These are phyloP conservation scores for Claviceps sp. DNA, from an alignment of 2,329 filamentous ascomycete genomes.

Conservation along the genomic window DNA sequence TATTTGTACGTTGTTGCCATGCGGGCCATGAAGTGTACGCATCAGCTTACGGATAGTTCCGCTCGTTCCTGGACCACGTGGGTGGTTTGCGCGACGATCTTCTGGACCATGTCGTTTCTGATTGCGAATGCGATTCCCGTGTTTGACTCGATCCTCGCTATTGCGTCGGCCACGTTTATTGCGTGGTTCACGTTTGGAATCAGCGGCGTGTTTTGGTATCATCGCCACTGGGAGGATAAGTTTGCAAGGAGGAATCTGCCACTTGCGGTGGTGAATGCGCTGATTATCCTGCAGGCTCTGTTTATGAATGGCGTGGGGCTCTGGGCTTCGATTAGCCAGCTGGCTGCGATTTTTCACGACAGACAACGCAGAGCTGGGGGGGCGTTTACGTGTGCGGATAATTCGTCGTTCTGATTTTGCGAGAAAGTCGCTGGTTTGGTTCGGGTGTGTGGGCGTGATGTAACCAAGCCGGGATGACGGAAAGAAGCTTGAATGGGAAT, in stretches of 20 bases:
- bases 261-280: conserved; percentile 12
- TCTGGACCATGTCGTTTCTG: conserved; percentile 22
- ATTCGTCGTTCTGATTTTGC: conserved; percentile 19
- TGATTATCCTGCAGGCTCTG: conserved; percentile 18
- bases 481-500: too few relatives aligned
- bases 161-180: conserved; percentile 23
- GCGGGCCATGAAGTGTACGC: conserved; percentile 13
- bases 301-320: conserved; percentile 23
- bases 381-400: conserved; percentile 21
- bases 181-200: conserved; percentile 23
- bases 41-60: conserved; percentile 20
- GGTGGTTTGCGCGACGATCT: conserved; percentile 19
- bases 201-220: conserved; percentile 22
- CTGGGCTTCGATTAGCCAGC: conserved; percentile 20
- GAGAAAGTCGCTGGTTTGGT: too few relatives aligned
- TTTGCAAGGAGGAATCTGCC: conserved; percentile 1
- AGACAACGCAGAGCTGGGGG: conserved; percentile 13
- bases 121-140: conserved; percentile 24
- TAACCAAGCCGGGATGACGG: too few relatives aligned
- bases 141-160: conserved; percentile 24
- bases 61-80: conserved; percentile 22
- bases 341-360: conserved; percentile 15
- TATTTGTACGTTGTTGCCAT: too few relatives aligned
- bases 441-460: too few relatives aligned
- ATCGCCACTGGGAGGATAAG: conserved; percentile 21